These are phyloP conservation scores for Bryoerythrophyllum caledonicum DNA, from an alignment of 225 moss, liverwort and hornwort species.

Conservation along the genomic window DNA sequence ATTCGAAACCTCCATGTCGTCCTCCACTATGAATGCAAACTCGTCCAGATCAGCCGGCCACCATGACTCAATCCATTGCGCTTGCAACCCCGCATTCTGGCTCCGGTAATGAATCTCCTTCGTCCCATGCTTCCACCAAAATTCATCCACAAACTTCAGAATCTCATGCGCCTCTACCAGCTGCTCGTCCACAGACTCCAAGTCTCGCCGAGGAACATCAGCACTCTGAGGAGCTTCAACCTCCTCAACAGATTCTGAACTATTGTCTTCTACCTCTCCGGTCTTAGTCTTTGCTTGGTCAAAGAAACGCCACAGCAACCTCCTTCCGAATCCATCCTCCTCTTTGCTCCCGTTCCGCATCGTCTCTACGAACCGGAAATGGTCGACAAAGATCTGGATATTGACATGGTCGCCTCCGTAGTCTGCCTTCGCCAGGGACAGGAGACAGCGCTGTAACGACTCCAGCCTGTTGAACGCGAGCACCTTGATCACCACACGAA, in stretches of 20 bases:
- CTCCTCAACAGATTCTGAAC: conserved; percentile 4
- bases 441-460: conserved; percentile 71
- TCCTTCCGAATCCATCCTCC: conserved; percentile 20
- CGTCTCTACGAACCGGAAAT: conserved; percentile 49
- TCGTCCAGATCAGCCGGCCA: conserved; percentile 86
- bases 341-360: conserved; percentile 22
- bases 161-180: conserved; percentile 63
- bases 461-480: conserved; percentile 69
- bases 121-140: conserved; percentile 74
- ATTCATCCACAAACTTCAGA: conserved; percentile 61
- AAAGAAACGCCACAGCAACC: conserved; percentile 40
- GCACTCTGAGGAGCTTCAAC: not conserved
- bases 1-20: conserved; percentile 84
- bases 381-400: conserved; percentile 86
- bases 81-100: conserved; percentile 72
- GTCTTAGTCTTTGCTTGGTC: not conserved
- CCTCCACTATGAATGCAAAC: conserved; percentile 89
- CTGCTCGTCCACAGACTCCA: conserved; percentile 43
- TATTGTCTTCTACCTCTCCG: not conserved
- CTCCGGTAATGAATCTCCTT: conserved; percentile 95
- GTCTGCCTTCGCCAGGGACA: conserved; percentile 70
- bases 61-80: conserved; percentile 96
- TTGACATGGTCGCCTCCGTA: conserved; percentile 82
- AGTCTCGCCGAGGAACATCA: conserved; percentile 23
- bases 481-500: conserved; percentile 86